Base-by-base conservation (phyloP, 2,329 filamentous ascomycete genomes). In the Botryosphaeria dothidea region DNA sequence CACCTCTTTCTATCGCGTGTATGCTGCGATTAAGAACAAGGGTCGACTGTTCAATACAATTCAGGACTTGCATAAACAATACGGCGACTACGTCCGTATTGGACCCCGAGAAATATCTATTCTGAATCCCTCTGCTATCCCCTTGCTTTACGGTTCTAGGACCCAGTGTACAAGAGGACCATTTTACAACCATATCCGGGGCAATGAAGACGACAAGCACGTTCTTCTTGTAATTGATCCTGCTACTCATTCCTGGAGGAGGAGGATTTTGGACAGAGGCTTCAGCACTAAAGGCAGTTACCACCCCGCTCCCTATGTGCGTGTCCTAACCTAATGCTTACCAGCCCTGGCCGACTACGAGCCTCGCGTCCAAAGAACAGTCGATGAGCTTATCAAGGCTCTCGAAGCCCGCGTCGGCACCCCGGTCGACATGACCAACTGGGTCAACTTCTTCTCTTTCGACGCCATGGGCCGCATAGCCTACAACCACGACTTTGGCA, bases 401-500 rank as follows among this genome's bases (percentile, higher is more conserved):
- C 65, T 77, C 8, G 70, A 71, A 19, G 71, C 72, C n/a, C 65
- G 71, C 34, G 67, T 67, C 3, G 61, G 61, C 3, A 21, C 69
- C 2, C 64, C 2, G 64, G 64, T 77, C 1, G 66, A 74, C 8
- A 72, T 74, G n/a, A 74, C 72, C 1, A 67, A 73, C 49, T 76
- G 74, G 75, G 63, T 73, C 27, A 73, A 78, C 51, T 82, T 76
- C 68, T 77, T 82, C 65, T 77, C 78, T 56, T 80, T 84, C 64
- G 83, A 84, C 65, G 75, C 84, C 25, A 83, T 85, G 78, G 80
- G 80, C 7, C 80, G 83, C 62, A 68, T 82, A n/a, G 75, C 73
- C 4, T 79, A 80, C 65, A 79, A 73, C 21, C 75, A 78, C 64
- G 72, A 76, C 45, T 80, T 82, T 68, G 71, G 72, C 25, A 79